Percentiles rank a stretch among this genome's conserved stretches.
phyloP scores from a whole-genome alignment of 257 asterid genomes.

The Striga asiatica region DNA sequence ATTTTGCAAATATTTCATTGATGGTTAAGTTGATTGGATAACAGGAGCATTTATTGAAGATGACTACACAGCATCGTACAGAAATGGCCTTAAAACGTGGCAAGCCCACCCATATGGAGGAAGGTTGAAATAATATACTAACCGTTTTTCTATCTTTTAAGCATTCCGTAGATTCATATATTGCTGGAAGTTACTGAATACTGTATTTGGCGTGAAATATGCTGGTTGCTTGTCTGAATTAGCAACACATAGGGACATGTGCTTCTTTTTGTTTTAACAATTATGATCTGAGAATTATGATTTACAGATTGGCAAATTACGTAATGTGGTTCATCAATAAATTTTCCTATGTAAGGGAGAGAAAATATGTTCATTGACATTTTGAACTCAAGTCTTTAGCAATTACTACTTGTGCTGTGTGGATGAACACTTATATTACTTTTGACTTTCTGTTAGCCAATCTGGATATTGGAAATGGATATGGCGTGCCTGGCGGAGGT shows the following conservation, averaged over 20 bases:
- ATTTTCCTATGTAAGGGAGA: background rate
- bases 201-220: constrained; percentile 2
- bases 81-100: constrained; percentile 74
- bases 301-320: background rate
- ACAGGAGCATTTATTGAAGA: constrained; percentile 85
- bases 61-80: constrained; percentile 69
- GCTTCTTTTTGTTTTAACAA: background rate
- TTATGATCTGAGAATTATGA: background rate
- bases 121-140: constrained; percentile 39
- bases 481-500: constrained; percentile 99
- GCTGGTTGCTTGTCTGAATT: background rate
- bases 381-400: background rate
- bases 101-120: constrained; percentile 38
- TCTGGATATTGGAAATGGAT: constrained; percentile 91
- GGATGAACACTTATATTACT: constrained; percentile 4
- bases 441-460: constrained; percentile 36
- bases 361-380: background rate
- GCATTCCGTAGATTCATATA: background rate
- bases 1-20: background rate
- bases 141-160: background rate
- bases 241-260: background rate
- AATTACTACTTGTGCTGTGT: background rate
- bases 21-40: constrained; percentile 3
- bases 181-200: background rate
- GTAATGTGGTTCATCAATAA: background rate